Evolutionary conservation across 148 eudicot genomes (phyloP), one percentile per base, ranked within the genome.

Genomic region (Pharnaceum exiguum): DNA sequence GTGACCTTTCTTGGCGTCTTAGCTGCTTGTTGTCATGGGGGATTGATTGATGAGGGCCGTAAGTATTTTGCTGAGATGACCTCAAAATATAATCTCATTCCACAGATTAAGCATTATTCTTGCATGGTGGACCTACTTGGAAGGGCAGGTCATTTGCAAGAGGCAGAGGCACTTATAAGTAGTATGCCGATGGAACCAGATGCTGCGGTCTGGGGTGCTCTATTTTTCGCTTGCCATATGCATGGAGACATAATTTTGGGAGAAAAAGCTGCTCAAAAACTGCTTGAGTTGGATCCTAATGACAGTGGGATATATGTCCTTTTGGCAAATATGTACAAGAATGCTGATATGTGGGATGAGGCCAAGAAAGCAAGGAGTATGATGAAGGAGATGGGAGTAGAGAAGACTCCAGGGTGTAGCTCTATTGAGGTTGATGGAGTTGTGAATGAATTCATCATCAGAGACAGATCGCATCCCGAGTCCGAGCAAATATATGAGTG

Each of bases 21-120:
- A 40, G 67, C 78, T 29, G 85, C 85, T 27, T 79, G 89, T 52
- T 83, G 88, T 53, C 88, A 83, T 66, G 88, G 85, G 47, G 88
- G 88, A 56, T 65, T 83, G 57, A 76, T 79, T 33, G 69, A 74
- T 53, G 75, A 83, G 68, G 85, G 85, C 32, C 81, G 75, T 17
- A 57, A 40, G n/a, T 67, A 71, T 31, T 83, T 79, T 65, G 15
- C 67, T 25, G 77, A 74, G 64, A 77, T 83, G 88, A 71, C 42
- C 46, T 62, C 65, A 2, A 64, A 35, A 42, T 79, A 71, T 75
- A 71, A 76, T 24, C 78, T 83, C 22, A 68, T 27, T 32, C 88
- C 85, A 25, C 71, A 60, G 65, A 58, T 47, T 31, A 79, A 79
- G 52, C 85, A 79, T 65, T 83, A 83, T 48, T 83, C 88, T 51